Evolutionary conservation across 192 early-diverging fungal genomes (phyloP), one percentile per base, ranked within the genome.

Genomic region (Backusella mclennaniae): DNA sequence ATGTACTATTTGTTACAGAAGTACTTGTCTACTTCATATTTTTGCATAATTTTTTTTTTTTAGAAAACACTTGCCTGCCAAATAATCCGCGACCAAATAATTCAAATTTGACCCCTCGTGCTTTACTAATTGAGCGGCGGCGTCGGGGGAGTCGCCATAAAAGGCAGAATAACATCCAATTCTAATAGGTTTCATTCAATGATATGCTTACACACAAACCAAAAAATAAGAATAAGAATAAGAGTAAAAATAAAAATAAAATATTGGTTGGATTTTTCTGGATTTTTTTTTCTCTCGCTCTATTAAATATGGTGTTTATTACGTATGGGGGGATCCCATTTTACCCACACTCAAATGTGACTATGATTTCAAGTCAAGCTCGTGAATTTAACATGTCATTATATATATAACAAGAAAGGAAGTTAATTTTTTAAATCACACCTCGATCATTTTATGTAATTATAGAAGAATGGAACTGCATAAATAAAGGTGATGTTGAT

Each of bases 51-150:
- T 76, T 70, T 44, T 36, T 59, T 76, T 59, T 31, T 35, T 41
- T 66, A 52, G 15, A 49, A 26, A 29, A 19, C 4, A 26, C 69
- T 71, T 86, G 86, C 88, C 88, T n/a, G 90, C 88, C 2, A 92
- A 83, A 72, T 90, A 92, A 66, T 92, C 90, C 29, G 88, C 90
- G 3, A 89, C 83, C 23, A 92, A 74, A 56, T 90, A 90, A 66
- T 90, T 81, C 38, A 88, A 73, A 67, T 80, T 80, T 35, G 78
- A 67, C 21, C 81, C 79, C 68, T 89, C 84, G 35, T 81, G 77
- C 14, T 80, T 67, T 35, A 92, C 85, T 15, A 92, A 76, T 73
- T 92, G 89, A 46, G 76, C 73, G 38, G 89, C 88, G 44, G 88
- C 88, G 36, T 82, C 78, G 35, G 82, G 81, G 8, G 84, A 85